Base-by-base conservation (phyloP, 2,329 filamentous ascomycete species). In the Ophiostoma perfectum region DNA sequence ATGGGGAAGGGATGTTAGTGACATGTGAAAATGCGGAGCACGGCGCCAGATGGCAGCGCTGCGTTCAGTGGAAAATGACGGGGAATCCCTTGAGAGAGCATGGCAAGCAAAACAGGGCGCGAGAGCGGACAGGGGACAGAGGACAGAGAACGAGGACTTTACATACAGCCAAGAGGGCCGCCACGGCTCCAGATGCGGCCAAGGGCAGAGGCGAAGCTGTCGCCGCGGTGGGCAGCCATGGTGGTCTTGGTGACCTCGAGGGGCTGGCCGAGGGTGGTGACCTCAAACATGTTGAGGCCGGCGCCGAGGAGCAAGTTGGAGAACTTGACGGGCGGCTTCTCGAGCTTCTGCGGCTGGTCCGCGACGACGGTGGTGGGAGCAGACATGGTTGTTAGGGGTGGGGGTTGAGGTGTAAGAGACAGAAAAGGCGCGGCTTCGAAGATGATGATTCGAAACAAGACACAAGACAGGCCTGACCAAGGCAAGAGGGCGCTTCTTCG, bases 321-420 rank as follows among this genome's bases (percentile, higher is more conserved):
- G 86, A 98, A 98, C 88, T 97, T 98, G 87, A 99, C 87, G 74
- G 95, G 95, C 88, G 98, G 98, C 91, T 98, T 98, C 90, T 97
- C 93, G 79, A 96, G 83, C 80, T 79, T 82, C 72, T 80, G 80
- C 75, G 80, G 80, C 75, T 72, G 79, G 74, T 78, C 79, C 82
- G 80, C 78, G 77, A 78, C 81, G 78, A 77, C 75, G 78, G 80
- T 79, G 76, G 84, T 78, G 75, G 81, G 78, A 76, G 84, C 81
- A 80, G 87, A 87, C 87, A 90, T 89, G 80, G 80, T 81, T 36
- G 47, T 41, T 60, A 47, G 66, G 44, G 12, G 16, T 58, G 27
- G 27, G 18, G 62, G 42, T 66, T 42, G 63, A 64, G 47, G 44
- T 39, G 64, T 18, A 18, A 67, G 44, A 63, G 16, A 36, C 44